Base-by-base conservation (phyloP, 163 green algal species). In the Prototheca stagnorum region DNA sequence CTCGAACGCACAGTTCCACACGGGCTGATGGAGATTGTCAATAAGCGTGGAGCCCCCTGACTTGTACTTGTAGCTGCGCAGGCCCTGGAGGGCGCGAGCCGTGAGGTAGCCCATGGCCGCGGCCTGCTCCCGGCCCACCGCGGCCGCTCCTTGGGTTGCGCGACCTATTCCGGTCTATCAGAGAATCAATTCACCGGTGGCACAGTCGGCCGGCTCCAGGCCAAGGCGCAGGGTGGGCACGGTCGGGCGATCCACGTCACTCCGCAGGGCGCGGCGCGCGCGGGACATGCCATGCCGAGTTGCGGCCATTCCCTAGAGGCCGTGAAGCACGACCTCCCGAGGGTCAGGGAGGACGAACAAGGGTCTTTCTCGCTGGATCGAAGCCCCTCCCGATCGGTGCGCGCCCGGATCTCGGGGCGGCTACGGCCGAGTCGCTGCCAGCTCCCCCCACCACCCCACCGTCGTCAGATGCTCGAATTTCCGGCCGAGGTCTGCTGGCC, bases 1-100 rank as follows among this genome's bases (percentile, higher is more conserved):
- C 9, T 37, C 31, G 0, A 0, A 48, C 75, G 54, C 56, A 86
- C 81, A 79, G 59, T 91, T 93, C 78, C 78, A 89, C 8, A 84
- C 55, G 0, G 80, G 80, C 12, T 77, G 68, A 50, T 93, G 82
- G 3, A 76, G 27, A 25, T 81, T 64, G 54, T 95, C 85, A n/a
- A 95, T 58, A 31, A 64, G 58, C 0, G 85, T 95, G 53, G 87
- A 89, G 26, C 83, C 85, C 5, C 37, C 54, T 15, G 69, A 54
- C 43, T 79, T 74, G 56, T 84, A 84, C 17, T 75, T 33, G 47
- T 92, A 93, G 2, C 65, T 44, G n/a, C 72, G 66, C 4, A 93
- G 63, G 2, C 81, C 81, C 23, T 68, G 34, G 23, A 92, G 59
- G 2, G 67, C 81, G 2, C 67, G 44, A 2, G 43, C 31, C 1